Conservation (phyloP, 2,329 filamentous ascomycete genomes). For the Apiospora hydei region DNA sequence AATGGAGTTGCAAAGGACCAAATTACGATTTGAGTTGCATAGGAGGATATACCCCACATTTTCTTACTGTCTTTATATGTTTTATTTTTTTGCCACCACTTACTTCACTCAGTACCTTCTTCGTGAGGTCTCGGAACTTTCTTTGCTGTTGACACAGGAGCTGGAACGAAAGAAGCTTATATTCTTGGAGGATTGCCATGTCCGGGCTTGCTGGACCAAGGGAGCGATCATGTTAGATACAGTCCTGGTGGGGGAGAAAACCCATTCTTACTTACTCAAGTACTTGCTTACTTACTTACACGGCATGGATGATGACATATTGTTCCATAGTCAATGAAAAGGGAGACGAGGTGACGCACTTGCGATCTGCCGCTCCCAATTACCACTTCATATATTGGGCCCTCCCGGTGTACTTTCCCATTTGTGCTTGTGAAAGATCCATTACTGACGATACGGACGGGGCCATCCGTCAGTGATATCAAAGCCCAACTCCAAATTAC, state of each 20-base stretch:
- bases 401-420: background rate
- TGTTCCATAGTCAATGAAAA: conserved; percentile 4
- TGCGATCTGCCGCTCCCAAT: conserved; percentile 1
- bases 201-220: conserved; percentile 13
- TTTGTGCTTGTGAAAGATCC: background rate
- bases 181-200: background rate
- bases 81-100: background rate
- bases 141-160: conserved; percentile 3
- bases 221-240: background rate
- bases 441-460: background rate
- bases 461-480: background rate
- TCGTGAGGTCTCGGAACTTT: conserved; percentile 4
- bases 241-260: background rate
- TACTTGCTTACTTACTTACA: background rate
- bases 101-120: conserved; percentile 1
- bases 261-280: background rate
- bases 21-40: conserved; percentile 12
- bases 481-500: background rate
- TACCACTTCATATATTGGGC: background rate
- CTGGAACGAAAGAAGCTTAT: conserved; percentile 15
- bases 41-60: conserved; percentile 31
- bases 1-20: conserved; percentile 24
- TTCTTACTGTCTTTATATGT: conserved; percentile 27
- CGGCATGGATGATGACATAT: background rate
- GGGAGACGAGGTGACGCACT: background rate